These are phyloP conservation scores for Suhomyces wounanorum DNA, from an alignment of 1,139 yeast genomes.

Conservation along the genomic window DNA sequence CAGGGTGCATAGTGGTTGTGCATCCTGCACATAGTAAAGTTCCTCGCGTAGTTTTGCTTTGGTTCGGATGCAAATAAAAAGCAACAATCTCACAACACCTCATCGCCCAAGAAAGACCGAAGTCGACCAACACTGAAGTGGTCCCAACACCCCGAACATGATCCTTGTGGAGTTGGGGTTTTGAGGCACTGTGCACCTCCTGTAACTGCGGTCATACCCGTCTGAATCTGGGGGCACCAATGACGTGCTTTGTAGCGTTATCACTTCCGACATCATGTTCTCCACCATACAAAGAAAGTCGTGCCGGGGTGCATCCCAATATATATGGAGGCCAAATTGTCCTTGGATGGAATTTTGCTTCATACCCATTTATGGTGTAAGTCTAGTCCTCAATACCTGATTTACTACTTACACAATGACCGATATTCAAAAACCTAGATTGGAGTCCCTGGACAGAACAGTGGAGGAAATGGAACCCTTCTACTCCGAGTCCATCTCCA, in stretches of 20 bases:
- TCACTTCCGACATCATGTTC: neutral
- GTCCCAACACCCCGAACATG: neutral
- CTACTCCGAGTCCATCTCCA: slow-evolving; percentile 9
- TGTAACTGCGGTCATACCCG: neutral
- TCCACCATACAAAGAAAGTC: slow-evolving; percentile 4
- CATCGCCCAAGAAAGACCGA: neutral
- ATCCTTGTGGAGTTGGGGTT: slow-evolving; percentile 1
- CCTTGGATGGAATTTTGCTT: neutral
- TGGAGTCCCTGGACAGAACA: slow-evolving; percentile 8
- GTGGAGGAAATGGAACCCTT: slow-evolving; percentile 15
- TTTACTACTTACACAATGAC: neutral
- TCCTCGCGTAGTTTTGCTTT: neutral
- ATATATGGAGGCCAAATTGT: slow-evolving; percentile 1
- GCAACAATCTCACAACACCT: neutral
- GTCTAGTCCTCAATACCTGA: neutral
- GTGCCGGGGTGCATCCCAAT: slow-evolving; percentile 6
- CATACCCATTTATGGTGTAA: neutral
- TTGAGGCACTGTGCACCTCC: slow-evolving; percentile 1
- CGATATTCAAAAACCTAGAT: slow-evolving; percentile 3
- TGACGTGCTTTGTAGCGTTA: slow-evolving; percentile 5
- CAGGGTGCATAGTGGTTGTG: neutral
- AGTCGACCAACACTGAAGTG: neutral
- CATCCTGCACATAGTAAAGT: neutral
- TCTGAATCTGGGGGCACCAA: slow-evolving; percentile 3
- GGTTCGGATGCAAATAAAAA: neutral